Percentiles rank a stretch among this genome's conserved stretches.
These are phyloP conservation scores for Entamoeba nuttalli DNA, from an alignment of 208 protist genomes.

Conservation along the genomic window DNA sequence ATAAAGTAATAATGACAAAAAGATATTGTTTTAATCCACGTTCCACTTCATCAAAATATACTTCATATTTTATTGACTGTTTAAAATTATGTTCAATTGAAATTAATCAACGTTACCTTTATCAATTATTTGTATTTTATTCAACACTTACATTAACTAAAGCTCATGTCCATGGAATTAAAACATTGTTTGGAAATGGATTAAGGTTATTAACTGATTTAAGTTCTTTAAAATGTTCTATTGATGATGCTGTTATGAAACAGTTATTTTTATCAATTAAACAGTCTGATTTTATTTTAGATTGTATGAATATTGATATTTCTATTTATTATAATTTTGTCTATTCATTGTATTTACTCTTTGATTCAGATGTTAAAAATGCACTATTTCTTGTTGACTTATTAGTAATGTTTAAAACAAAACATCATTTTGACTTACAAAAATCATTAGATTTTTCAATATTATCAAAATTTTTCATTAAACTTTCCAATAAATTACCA, in stretches of 20 bases:
- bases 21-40: too few relatives aligned
- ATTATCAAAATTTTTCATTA: background rate
- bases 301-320: background rate
- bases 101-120: background rate
- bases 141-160: background rate
- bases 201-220: background rate
- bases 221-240: background rate
- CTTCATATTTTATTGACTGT: background rate
- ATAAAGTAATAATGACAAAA: too few relatives aligned
- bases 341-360: background rate
- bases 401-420: background rate
- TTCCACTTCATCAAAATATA: background rate
- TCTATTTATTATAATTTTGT: background rate
- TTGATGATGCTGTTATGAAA: background rate
- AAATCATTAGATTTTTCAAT: background rate
- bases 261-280: background rate
- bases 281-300: background rate
- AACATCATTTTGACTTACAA: background rate
- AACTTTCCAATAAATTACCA: background rate
- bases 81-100: background rate
- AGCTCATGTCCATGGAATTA: background rate
- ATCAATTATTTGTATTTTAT: background rate
- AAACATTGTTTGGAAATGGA: background rate
- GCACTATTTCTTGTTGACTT: background rate
- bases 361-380: background rate